phyloP scores from a whole-genome alignment of 257 asterid species.

The Plantago elongata region DNA sequence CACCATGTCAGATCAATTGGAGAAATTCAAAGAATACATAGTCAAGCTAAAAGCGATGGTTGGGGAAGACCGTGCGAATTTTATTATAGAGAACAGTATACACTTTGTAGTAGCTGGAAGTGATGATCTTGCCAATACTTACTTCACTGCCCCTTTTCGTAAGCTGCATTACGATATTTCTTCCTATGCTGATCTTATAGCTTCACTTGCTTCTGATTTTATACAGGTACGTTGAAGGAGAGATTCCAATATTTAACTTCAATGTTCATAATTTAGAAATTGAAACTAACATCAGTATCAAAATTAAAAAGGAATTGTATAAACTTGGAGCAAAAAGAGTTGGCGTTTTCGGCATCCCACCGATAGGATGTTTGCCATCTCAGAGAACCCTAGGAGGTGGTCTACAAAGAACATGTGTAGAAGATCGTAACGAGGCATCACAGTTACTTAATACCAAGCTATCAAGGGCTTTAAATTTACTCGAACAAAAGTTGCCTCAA shows the following conservation, averaged over 20 bases:
- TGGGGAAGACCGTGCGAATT: conserved; percentile 35
- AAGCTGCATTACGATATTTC: conserved; percentile 23
- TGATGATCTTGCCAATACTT: conserved; percentile 33
- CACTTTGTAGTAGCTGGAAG: conserved; percentile 40
- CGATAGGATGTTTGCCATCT: conserved; percentile 47
- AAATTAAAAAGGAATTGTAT: conserved; percentile 1
- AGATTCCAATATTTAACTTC: no score
- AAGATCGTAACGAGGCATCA: conserved; percentile 34
- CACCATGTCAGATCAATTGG: conserved; percentile 36
- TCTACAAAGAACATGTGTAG: conserved; percentile 19
- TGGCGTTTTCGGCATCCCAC: conserved; percentile 35
- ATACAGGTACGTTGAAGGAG: conserved; percentile 18
- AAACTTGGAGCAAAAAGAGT: conserved; percentile 39
- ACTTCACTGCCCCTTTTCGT: conserved; percentile 22
- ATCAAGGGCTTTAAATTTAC: conserved; percentile 14
- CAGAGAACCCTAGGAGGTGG: conserved; percentile 49
- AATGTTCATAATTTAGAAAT: no score
- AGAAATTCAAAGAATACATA: conserved; percentile 38
- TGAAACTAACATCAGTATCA: no score
- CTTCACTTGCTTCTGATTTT: conserved; percentile 33
- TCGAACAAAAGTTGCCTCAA: conserved; percentile 19
- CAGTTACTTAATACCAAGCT: conserved; percentile 35
- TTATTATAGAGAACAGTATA: conserved; percentile 28
- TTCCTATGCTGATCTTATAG: conserved; percentile 39
- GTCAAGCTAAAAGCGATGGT: conserved; percentile 30